These are phyloP conservation scores for Persicaria tinctoria DNA, from an alignment of 148 eudicot species.

Conservation along the genomic window DNA sequence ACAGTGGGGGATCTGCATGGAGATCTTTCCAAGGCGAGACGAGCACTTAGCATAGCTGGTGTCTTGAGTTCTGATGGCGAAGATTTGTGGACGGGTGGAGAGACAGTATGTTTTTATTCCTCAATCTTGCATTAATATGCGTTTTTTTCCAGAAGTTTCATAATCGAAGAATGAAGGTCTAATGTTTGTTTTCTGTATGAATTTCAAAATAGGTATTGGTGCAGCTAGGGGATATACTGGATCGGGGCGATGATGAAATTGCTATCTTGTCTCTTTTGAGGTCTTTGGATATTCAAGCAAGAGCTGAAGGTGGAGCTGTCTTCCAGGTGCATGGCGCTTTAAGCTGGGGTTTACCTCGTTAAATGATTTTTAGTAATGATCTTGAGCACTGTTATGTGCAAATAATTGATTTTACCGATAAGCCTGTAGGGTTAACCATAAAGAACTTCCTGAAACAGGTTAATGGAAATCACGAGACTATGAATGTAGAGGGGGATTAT, in stretches of 20 bases:
- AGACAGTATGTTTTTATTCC: conserved; percentile 48
- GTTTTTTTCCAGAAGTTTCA: background rate
- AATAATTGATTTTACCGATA: background rate
- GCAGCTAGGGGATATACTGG: conserved; percentile 93
- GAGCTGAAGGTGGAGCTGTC: conserved; percentile 82
- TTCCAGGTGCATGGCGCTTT: conserved; percentile 54
- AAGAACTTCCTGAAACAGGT: conserved; percentile 32
- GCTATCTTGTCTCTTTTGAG: conserved; percentile 82
- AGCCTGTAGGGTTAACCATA: background rate
- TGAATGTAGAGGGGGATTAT: conserved; percentile 90
- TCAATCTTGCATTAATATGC: background rate
- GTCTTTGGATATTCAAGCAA: conserved; percentile 79
- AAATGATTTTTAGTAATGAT: background rate
- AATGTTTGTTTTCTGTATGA: background rate
- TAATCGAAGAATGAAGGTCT: background rate
- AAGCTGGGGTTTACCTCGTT: background rate
- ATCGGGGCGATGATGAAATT: conserved; percentile 94
- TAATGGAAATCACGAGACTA: conserved; percentile 96
- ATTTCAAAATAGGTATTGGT: conserved; percentile 55
- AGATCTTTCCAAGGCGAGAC: conserved; percentile 76
- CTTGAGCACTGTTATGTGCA: background rate
- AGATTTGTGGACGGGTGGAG: conserved; percentile 77
- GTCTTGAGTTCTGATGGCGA: conserved; percentile 75
- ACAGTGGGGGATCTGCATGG: conserved; percentile 96
- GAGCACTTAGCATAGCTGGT: conserved; percentile 90